Conservation (phyloP, 768 basidiomycete genomes). For the Tylopilus plumbeoviolaceoides region DNA sequence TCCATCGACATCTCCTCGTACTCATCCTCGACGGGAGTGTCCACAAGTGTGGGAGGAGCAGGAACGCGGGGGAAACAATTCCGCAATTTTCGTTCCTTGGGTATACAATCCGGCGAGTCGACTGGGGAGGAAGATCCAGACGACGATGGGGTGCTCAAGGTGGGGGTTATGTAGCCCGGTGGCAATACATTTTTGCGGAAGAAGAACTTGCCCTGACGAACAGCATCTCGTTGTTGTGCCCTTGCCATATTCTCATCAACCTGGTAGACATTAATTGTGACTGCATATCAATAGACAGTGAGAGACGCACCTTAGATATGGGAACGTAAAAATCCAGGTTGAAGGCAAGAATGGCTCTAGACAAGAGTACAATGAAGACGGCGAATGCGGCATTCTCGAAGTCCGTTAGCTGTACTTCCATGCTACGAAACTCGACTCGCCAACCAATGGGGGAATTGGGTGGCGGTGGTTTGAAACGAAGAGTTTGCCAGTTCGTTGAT, state of each 20-base stretch:
- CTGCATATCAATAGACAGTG: neutral
- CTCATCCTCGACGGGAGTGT: conserved; percentile 66
- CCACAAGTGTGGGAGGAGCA: conserved; percentile 48
- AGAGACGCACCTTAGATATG: conserved; percentile 75
- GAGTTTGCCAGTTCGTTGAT: conserved; percentile 99
- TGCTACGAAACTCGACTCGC: conserved; percentile 97
- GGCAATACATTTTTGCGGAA: conserved; percentile 88
- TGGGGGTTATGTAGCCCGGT: conserved; percentile 35
- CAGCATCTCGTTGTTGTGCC: conserved; percentile 83
- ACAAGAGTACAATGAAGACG: conserved; percentile 90
- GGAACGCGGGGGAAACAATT: conserved; percentile 65
- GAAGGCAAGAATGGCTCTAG: conserved; percentile 88
- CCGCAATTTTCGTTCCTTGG: conserved; percentile 61
- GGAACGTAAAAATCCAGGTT: conserved; percentile 95
- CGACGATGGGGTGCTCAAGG: conserved; percentile 43
- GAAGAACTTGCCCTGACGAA: conserved; percentile 69
- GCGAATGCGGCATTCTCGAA: conserved; percentile 98
- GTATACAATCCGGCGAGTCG: conserved; percentile 30
- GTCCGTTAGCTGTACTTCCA: conserved; percentile 99
- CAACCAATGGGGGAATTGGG: conserved; percentile 91
- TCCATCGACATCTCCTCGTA: conserved; percentile 90
- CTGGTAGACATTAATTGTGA: conserved; percentile 37
- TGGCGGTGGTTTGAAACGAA: conserved; percentile 98
- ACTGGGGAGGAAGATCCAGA: conserved; percentile 38
- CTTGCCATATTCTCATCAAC: conserved; percentile 96